Conservation (phyloP, 176 grass and related monocot genomes). For the Hordeum marinum region DNA sequence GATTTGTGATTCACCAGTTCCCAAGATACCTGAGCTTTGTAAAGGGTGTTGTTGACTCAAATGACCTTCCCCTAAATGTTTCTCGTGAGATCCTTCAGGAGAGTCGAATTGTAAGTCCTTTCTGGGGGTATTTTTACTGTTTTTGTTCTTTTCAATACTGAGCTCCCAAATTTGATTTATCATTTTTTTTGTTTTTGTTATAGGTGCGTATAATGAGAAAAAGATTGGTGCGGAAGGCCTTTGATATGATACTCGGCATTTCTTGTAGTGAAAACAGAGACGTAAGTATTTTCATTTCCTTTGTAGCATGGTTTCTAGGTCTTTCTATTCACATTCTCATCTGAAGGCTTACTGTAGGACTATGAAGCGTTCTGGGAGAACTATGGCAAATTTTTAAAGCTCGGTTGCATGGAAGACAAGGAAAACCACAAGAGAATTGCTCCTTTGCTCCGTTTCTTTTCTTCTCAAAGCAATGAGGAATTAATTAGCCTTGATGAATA, state of each 20-base stretch:
- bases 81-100: constrained; percentile 99
- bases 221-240: constrained; percentile 82
- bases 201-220: constrained; percentile 99
- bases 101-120: constrained; percentile 85
- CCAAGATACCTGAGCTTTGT: constrained; percentile 99
- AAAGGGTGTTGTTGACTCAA: constrained; percentile 96
- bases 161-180: not conserved
- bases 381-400: constrained; percentile 85
- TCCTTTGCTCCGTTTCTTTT: constrained; percentile 93
- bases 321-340: constrained; percentile 5
- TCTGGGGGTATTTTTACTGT: not conserved
- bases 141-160: not conserved
- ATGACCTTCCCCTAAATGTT: constrained; percentile 96
- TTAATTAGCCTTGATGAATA: constrained; percentile 97
- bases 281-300: constrained; percentile 37
- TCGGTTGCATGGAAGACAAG: constrained; percentile 87
- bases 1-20: constrained; percentile 50
- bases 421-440: constrained; percentile 94
- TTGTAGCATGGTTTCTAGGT: not conserved
- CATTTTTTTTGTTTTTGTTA: not conserved
- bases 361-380: constrained; percentile 99
- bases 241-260: constrained; percentile 98
- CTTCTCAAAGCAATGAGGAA: constrained; percentile 84
- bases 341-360: constrained; percentile 46
- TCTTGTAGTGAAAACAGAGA: constrained; percentile 95